Percentiles rank a stretch among this genome's conserved stretches.
Evolutionary conservation across 2,329 filamentous ascomycete genomes (phyloP).

Genomic region (Alternaria brassicicola): DNA sequence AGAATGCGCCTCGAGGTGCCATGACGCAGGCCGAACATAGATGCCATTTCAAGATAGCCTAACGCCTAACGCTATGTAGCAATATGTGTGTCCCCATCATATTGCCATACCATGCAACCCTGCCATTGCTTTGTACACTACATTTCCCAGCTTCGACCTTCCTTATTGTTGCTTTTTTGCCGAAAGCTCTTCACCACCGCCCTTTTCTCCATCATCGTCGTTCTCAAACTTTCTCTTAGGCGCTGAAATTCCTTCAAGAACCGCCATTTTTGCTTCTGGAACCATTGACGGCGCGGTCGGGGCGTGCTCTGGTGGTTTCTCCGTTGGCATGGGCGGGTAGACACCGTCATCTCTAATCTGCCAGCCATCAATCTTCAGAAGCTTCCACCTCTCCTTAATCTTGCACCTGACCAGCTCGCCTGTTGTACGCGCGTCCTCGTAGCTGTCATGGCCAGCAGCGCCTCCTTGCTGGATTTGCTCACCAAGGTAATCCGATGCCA

Average conservation of each 20-base stretch:
- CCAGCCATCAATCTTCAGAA: constrained; percentile 72
- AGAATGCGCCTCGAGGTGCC: background rate
- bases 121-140: background rate
- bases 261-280: constrained; percentile 8
- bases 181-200: background rate
- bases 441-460: constrained; percentile 80
- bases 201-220: background rate
- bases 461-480: constrained; percentile 78
- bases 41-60: background rate
- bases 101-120: background rate
- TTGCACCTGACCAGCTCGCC: constrained; percentile 81
- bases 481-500: constrained; percentile 73
- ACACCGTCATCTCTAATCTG: constrained; percentile 42
- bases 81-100: background rate
- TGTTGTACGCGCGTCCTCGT: constrained; percentile 87
- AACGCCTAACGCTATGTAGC: background rate
- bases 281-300: constrained; percentile 9
- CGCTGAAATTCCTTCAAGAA: constrained; percentile 12
- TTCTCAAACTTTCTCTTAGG: constrained; percentile 36
- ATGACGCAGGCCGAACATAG: background rate
- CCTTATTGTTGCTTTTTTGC: constrained; percentile 6
- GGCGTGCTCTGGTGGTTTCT: constrained; percentile 25
- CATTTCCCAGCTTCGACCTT: background rate
- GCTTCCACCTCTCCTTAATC: constrained; percentile 72
- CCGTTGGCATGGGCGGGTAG: constrained; percentile 37